A percentile compares a stretch with the other conserved stretches of the same genome.
These are phyloP conservation scores for Pulveroboletus sp. DNA, from an alignment of 768 basidiomycete species.

Conservation along the genomic window DNA sequence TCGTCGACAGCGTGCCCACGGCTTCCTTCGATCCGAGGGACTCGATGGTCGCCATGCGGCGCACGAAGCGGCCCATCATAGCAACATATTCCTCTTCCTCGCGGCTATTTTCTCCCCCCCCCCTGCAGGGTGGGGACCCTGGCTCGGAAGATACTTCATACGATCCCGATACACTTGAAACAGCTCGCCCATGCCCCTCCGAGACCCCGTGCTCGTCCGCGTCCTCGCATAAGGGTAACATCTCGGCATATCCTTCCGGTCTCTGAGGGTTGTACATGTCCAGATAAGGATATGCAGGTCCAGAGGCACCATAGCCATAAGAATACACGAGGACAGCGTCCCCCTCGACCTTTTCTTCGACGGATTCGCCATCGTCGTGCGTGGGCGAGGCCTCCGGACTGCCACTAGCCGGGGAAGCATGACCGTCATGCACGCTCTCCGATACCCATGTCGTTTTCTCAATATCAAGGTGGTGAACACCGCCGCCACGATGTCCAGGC, in stretches of 20 bases:
- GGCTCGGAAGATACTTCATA: constrained; percentile 14
- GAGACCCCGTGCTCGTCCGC: background rate
- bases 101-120: constrained; percentile 4
- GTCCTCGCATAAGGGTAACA: constrained; percentile 4
- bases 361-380: constrained; percentile 13
- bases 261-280: constrained; percentile 27
- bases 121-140: constrained; percentile 8
- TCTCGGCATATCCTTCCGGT: background rate
- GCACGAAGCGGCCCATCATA: constrained; percentile 58
- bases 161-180: background rate
- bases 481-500: constrained; percentile 17
- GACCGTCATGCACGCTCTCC: constrained; percentile 8
- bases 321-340: constrained; percentile 12
- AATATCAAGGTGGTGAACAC: constrained; percentile 1
- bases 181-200: background rate
- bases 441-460: constrained; percentile 1
- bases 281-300: constrained; percentile 28
- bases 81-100: constrained; percentile 40
- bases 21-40: constrained; percentile 65
- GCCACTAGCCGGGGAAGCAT: constrained; percentile 2
- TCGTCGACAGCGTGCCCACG: constrained; percentile 25
- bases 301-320: constrained; percentile 27
- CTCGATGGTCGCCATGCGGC: constrained; percentile 80
- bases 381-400: constrained; percentile 3
- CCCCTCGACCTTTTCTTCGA: constrained; percentile 1